Percentiles rank a stretch among this genome's conserved stretches.
Evolutionary conservation across 495 filamentous ascomycete genomes (phyloP).

Genomic region (Hapsidospora chrysogenum): DNA sequence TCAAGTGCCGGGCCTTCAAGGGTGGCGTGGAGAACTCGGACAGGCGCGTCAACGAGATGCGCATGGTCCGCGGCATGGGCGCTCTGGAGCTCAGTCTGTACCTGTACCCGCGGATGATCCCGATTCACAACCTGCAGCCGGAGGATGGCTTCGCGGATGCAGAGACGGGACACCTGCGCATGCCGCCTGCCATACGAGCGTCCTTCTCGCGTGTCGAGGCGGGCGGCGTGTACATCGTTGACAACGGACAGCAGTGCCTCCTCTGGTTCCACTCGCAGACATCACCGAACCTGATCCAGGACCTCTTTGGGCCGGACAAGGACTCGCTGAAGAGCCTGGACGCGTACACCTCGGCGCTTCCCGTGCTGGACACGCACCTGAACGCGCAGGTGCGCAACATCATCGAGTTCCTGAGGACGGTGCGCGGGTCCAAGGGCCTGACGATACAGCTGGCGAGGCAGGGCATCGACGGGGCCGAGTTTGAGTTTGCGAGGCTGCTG

Average conservation of each 20-base stretch:
- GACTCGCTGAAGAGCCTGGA: constrained; percentile 59
- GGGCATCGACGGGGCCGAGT: constrained; percentile 88
- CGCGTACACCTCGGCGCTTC: constrained; percentile 58
- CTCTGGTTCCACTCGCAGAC: constrained; percentile 80
- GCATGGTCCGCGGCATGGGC: constrained; percentile 77
- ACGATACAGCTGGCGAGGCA: constrained; percentile 85
- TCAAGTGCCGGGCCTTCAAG: constrained; percentile 90
- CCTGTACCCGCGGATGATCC: constrained; percentile 86
- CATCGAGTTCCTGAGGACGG: constrained; percentile 64
- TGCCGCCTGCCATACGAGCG: constrained; percentile 65
- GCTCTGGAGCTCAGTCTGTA: constrained; percentile 75
- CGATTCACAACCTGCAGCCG: constrained; percentile 76
- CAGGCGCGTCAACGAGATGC: constrained; percentile 77
- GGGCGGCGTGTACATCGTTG: constrained; percentile 92
- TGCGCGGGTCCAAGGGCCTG: constrained; percentile 73
- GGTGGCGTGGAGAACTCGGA: constrained; percentile 85
- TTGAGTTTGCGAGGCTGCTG: constrained; percentile 81
- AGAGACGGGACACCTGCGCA: constrained; percentile 66
- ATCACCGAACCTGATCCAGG: constrained; percentile 63
- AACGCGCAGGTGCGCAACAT: constrained; percentile 92
- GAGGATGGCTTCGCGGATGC: constrained; percentile 76
- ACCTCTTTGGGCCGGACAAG: constrained; percentile 73
- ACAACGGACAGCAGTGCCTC: constrained; percentile 82
- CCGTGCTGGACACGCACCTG: constrained; percentile 75
- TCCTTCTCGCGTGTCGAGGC: constrained; percentile 82